Evolutionary conservation across 352 stramenopile species (phyloP), one percentile per base, ranked within the genome.

Genomic region (Phytopythium delawarense): DNA sequence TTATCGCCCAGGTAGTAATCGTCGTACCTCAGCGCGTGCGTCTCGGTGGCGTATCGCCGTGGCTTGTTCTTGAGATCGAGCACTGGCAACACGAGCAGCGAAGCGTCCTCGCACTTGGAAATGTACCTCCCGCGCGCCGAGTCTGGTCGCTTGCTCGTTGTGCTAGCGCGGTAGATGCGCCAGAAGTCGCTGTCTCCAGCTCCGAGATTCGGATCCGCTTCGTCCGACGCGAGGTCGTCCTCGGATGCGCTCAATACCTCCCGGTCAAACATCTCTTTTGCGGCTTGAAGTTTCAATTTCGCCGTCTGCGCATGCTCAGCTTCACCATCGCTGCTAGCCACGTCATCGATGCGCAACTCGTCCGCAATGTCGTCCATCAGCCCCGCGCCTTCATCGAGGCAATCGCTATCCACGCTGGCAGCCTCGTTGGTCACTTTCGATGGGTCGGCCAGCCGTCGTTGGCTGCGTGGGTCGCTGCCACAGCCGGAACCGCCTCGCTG

Each of bases 1-100:
- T 84, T 74, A 58, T 90, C 80, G 9, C 83, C 80, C 55, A 92
- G 84, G 63, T 85, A 92, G 59, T 90, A 92, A 60, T 92, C 89
- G 64, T 85, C 76, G 45, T 84, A 92, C 0, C 71, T 63, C 15
- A 92, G 72, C 7, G 70, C 55, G 39, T 81, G 78, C 0, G 59
- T 71, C 20, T 60, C 59, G 30, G 45, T 52, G 32, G 89, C 75
- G 39, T 88, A 89, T 7, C 79, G 70, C 1, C 59, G 72, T 8
- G 73, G 49, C 25, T 72, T 64, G 45, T 79, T 84, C 51, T 57
- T 57, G 4, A 92, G 62, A 50, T 90, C 80, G 13, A 92, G 70
- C 20, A 89, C 74, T 0, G 83, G 83, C 0, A 92, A 68, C 37
- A 89, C 79, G n/a, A 92, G 57, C 54, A 92, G 49, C 8, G 78